phyloP scores from a whole-genome alignment of 371 early-diverging fungal genomes.

The Dichotomocladium elegans region DNA sequence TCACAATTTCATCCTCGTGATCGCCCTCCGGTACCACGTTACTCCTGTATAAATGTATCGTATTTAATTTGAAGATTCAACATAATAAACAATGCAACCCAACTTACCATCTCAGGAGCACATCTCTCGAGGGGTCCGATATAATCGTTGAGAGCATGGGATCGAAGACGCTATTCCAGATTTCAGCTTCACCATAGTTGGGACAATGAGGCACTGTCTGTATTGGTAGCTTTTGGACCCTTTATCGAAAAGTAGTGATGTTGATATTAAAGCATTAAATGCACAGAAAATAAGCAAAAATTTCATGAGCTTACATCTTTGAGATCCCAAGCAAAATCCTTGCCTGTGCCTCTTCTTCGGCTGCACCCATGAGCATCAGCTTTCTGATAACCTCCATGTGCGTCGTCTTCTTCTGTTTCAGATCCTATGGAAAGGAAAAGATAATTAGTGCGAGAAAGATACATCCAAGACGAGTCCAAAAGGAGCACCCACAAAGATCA shows the following conservation, averaged over 20 bases:
- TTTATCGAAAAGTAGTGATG: slow-evolving; percentile 4
- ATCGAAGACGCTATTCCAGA: slow-evolving; percentile 18
- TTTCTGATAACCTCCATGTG: slow-evolving; percentile 7
- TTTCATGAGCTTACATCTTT: slow-evolving; percentile 16
- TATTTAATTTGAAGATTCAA: not conserved
- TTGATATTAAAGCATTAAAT: not conserved
- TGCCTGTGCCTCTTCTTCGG: slow-evolving; percentile 6
- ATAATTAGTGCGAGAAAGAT: slow-evolving; percentile 8
- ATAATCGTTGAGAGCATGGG: slow-evolving; percentile 14
- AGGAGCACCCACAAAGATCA: slow-evolving; percentile 6
- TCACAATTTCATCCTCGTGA: not conserved
- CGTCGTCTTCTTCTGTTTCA: slow-evolving; percentile 7
- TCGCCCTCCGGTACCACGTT: slow-evolving; percentile 12
- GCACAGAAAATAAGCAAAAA: slow-evolving; percentile 6
- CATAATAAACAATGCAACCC: slow-evolving; percentile 3
- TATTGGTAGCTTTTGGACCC: slow-evolving; percentile 14
- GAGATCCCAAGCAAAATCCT: slow-evolving; percentile 12
- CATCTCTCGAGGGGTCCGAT: slow-evolving; percentile 7
- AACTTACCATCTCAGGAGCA: slow-evolving; percentile 14
- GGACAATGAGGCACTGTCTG: slow-evolving; percentile 1
- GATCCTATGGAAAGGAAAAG: slow-evolving; percentile 10
- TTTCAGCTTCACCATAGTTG: slow-evolving; percentile 12
- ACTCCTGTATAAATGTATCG: slow-evolving; percentile 4
- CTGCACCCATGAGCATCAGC: slow-evolving; percentile 9
- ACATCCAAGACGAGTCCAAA: not conserved